Base-by-base conservation (phyloP, 768 basidiomycete genomes). In the Grammothele lineata region DNA sequence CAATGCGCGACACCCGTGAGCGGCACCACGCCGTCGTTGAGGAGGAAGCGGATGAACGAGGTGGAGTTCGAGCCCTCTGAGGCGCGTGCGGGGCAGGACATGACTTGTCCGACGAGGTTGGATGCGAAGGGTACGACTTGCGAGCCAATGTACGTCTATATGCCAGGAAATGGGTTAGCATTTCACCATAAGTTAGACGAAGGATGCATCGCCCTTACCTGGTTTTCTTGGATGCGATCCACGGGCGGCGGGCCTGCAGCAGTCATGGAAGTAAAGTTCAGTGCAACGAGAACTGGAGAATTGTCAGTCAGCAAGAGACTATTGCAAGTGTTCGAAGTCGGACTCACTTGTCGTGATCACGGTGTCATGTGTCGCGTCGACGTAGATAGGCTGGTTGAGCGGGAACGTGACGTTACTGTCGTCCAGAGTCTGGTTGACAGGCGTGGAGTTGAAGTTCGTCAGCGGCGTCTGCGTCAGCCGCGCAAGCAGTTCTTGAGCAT, bases 11-110 rank as follows among this genome's bases (percentile, higher is more conserved):
- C 61, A 14, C 70, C 67, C 2, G 70, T 72, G 11, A 77, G 61
- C 9, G 76, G 76, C 1, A 76, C 61, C 3, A 71, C 66, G 2
- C 64, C 76, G 54, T 79, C 77, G 56, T 79, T 79, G 21, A 76
- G 62, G 37, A 76, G 64, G 60, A 71, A 68, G 15, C 75, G 62
- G 47, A 76, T 69, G 52, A 45, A 57, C 26, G 47, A 46, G 23
- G 48, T 34, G 40, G 45, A 48, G 12, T 65, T 61, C 5, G 61
- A 54, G 19, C 57, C 46, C 34, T 51, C 40, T 6, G 51, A 49
- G 14, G 27, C 14, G 8, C 27, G 27, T 36, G 57, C 62, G 25
- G 65, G 61, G 55, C 73, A 77, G 10, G 64, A 60, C 30, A 76
- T 57, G 7, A 77, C 66, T 49, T 78, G 76, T 26, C 69, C 66